Evolutionary conservation across 106 monocot species (phyloP).

Genomic region (Posidonia australis): DNA sequence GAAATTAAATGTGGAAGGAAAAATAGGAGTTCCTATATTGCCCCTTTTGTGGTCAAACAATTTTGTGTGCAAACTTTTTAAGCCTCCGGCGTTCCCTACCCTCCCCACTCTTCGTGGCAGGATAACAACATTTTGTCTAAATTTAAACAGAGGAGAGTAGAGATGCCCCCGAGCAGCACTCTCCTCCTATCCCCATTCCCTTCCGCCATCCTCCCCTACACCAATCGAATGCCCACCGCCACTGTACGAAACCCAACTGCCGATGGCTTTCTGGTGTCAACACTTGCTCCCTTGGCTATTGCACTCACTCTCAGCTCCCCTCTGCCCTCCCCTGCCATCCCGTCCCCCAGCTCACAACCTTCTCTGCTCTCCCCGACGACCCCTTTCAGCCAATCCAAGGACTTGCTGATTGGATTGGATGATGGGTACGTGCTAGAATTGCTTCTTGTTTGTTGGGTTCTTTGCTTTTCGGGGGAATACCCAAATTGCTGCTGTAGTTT

Average conservation of each 20-base stretch:
- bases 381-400: constrained; percentile 66
- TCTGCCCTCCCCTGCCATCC: constrained; percentile 38
- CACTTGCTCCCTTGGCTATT: constrained; percentile 49
- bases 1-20: too few species aligned
- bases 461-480: background rate
- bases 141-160: too few species aligned
- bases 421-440: constrained; percentile 39
- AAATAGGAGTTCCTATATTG: too few species aligned
- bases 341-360: constrained; percentile 15
- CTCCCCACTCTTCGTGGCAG: too few species aligned
- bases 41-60: too few species aligned
- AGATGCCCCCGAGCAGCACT: background rate
- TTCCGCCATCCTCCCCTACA: background rate
- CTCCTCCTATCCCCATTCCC: constrained; percentile 2
- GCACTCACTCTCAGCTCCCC: constrained; percentile 40
- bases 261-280: constrained; percentile 19
- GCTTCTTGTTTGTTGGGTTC: background rate
- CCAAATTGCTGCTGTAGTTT: background rate
- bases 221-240: constrained; percentile 2
- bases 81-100: too few species aligned
- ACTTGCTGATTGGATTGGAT: constrained; percentile 45
- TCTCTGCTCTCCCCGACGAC: constrained; percentile 29
- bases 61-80: too few species aligned
- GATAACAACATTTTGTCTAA: too few species aligned
- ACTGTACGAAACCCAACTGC: constrained; percentile 13